Evolutionary conservation across 257 asterid genomes (phyloP), one percentile per base, ranked within the genome.

Genomic region (Nicotiana tabacum): DNA sequence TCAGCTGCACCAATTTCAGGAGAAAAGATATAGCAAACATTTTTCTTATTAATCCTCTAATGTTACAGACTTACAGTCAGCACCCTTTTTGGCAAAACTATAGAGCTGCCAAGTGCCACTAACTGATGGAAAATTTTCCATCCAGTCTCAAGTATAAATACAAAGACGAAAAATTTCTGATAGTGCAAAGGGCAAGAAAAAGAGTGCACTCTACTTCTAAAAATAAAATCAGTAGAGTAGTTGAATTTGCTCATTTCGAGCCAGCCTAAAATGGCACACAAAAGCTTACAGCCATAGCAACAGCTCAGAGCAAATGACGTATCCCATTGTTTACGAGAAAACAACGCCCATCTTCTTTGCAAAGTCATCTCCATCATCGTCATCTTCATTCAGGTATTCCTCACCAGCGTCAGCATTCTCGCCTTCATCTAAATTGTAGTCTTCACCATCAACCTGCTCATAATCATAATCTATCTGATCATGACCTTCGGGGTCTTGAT

Each of bases 331-430:
- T 84, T 78, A 90, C 11, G 94, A 89, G 88, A 89, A 91, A 86
- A 91, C 74, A 30, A 91, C 97, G 4, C 97, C 98, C 98, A 95
- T 91, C 95, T 95, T 95, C 89, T 95, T 95, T 7, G 98, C 98
- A 81, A 95, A 95, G 82, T 95, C 98, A 0, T 94, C 96, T 0
- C 56, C 90, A 9, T 84, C 95, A 9, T 91, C 96, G 2, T 92
- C 97, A 30, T 92, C 97, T 1, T 89, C 98, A 9, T 91, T 95
- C 9, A 85, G 83, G 80, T 89, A 92, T 66, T 92, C 97, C 37
- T 84, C 97, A 15, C 83, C 95, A 29, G 83, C 82, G 11, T 86
- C 89, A 56, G 77, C 85, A 87, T 91, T 94, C 82, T 94, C 97
- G 29, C 88, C 95, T 32, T 91, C 97, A 11, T 90, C 92, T 70